phyloP scores from a whole-genome alignment of 1,139 yeast genomes.

The Waltiozyma sp. region DNA sequence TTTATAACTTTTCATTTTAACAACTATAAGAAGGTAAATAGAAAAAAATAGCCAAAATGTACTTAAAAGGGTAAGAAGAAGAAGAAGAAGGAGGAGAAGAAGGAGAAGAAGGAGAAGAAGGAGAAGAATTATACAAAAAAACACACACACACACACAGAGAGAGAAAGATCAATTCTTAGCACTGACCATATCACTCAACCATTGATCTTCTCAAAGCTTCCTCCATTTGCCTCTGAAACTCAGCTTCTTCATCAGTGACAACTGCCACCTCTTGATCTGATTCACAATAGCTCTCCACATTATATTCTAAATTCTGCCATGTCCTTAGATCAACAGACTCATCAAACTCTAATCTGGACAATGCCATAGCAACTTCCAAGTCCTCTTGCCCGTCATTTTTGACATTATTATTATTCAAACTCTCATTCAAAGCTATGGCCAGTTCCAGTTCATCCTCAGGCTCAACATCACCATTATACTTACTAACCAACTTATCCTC shows the following conservation, averaged over 20 bases:
- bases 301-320: neutral
- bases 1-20: no score
- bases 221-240: conserved; percentile 12
- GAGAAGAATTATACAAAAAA: no score
- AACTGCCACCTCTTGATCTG: neutral
- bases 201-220: conserved; percentile 15
- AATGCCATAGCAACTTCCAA: conserved; percentile 25
- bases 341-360: conserved; percentile 21
- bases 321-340: neutral
- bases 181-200: neutral
- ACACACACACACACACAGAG: no score
- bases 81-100: no score
- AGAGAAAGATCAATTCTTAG: no score
- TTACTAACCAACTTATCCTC: conserved; percentile 26
- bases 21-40: no score
- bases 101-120: no score
- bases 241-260: conserved; percentile 3
- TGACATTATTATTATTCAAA: conserved; percentile 13
- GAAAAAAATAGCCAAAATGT: no score
- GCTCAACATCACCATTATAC: conserved; percentile 32
- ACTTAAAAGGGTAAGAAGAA: no score
- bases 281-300: neutral
- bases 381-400: conserved; percentile 12
- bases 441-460: conserved; percentile 37
- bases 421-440: conserved; percentile 42